Evolutionary conservation across 2,329 filamentous ascomycete genomes (phyloP).

Genomic region (Cucurbitaria berberidis): DNA sequence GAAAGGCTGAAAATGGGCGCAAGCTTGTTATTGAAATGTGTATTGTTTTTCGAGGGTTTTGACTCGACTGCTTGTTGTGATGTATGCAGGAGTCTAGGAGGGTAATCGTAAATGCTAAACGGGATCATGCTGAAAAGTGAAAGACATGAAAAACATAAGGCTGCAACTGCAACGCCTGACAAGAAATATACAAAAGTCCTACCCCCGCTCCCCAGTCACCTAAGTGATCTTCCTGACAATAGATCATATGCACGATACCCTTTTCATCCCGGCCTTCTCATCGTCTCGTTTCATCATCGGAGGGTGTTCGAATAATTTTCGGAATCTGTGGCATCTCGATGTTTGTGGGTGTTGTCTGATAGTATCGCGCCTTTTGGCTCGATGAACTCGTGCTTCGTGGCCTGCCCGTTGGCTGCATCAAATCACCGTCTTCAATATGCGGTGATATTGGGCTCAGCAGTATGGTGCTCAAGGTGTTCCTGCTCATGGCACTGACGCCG

Average conservation of each 20-base stretch:
- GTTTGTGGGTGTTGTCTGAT: slow-evolving; percentile 34
- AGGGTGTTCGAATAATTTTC: slow-evolving; percentile 38
- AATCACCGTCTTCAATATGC: slow-evolving; percentile 16
- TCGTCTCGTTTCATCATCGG: slow-evolving; percentile 8
- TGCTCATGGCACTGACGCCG: slow-evolving; percentile 27
- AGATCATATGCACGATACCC: neutral
- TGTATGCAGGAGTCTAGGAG: slow-evolving; percentile 1
- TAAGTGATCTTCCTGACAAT: neutral
- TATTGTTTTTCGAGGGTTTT: neutral
- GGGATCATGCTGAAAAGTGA: neutral
- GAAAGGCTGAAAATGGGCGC: neutral
- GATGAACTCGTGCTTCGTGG: slow-evolving; percentile 38
- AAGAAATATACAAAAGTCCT: neutral
- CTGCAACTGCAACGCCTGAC: neutral
- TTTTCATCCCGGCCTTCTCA: neutral
- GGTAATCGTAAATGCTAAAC: slow-evolving; percentile 11
- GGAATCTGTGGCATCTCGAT: slow-evolving; percentile 30
- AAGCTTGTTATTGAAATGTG: neutral
- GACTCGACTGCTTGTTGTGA: neutral
- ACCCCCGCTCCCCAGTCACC: neutral
- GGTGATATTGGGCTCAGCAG: slow-evolving; percentile 31
- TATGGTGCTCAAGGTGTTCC: slow-evolving; percentile 26
- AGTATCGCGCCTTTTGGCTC: slow-evolving; percentile 35
- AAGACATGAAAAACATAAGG: neutral
- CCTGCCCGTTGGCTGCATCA: slow-evolving; percentile 20